These are phyloP conservation scores for Monosporozyma siamensis DNA, from an alignment of 805 yeast species.

Conservation along the genomic window DNA sequence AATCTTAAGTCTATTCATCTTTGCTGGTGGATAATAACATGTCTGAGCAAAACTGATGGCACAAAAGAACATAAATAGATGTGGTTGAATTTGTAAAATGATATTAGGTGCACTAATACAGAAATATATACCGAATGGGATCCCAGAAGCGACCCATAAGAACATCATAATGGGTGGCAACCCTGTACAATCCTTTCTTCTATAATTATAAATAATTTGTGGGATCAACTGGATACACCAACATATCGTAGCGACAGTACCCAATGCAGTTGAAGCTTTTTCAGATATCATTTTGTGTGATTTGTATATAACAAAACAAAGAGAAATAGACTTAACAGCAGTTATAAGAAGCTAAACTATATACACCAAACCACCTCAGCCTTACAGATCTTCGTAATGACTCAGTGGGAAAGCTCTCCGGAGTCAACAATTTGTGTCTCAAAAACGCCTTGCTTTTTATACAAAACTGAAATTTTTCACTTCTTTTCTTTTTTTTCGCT, in stretches of 20 bases:
- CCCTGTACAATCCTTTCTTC: constrained; percentile 72
- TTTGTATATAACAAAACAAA: no score
- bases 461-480: no score
- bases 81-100: constrained; percentile 82
- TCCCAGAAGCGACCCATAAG: constrained; percentile 67
- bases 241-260: constrained; percentile 78
- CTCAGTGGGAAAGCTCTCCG: no score
- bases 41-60: constrained; percentile 59
- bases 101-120: constrained; percentile 59
- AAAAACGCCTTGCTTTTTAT: no score
- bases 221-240: constrained; percentile 92
- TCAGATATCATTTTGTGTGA: constrained; percentile 1
- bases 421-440: no score
- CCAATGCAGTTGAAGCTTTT: constrained; percentile 53
- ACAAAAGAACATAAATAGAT: constrained; percentile 65
- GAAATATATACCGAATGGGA: constrained; percentile 83
- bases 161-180: constrained; percentile 79
- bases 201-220: constrained; percentile 66
- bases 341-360: no score
- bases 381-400: no score
- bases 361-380: no score
- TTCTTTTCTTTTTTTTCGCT: no score
- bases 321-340: no score
- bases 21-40: constrained; percentile 64
- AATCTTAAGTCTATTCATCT: constrained; percentile 31